phyloP scores from a whole-genome alignment of 768 basidiomycete genomes.

The Phylloporus sp. region DNA sequence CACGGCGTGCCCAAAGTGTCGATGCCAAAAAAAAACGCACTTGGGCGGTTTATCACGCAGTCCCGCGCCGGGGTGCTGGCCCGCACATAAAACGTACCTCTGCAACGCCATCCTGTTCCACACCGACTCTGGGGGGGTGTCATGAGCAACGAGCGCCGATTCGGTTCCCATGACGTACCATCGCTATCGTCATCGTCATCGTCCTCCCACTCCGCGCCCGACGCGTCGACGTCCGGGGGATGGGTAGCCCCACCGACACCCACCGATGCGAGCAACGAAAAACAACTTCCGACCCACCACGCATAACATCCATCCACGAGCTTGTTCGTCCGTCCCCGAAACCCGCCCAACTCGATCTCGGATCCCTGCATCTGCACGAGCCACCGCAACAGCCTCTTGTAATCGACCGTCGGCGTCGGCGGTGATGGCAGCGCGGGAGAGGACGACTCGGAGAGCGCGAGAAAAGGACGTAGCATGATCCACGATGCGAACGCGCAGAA shows the following conservation, averaged over 20 bases:
- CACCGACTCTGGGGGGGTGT: slow-evolving; percentile 34
- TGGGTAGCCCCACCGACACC: slow-evolving; percentile 32
- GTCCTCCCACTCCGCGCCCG: slow-evolving; percentile 46
- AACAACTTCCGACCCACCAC: slow-evolving; percentile 98
- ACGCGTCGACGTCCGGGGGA: neutral
- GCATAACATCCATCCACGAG: slow-evolving; percentile 99
- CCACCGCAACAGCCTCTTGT: slow-evolving; percentile 67
- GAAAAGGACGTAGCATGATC: slow-evolving; percentile 65
- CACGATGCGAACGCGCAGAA: slow-evolving; percentile 88
- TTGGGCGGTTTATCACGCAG: slow-evolving; percentile 95
- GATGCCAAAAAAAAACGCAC: slow-evolving; percentile 44
- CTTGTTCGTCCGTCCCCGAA: slow-evolving; percentile 92
- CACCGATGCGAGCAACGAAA: slow-evolving; percentile 67
- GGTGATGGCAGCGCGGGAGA: neutral
- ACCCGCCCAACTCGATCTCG: slow-evolving; percentile 84
- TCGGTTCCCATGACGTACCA: too few species aligned
- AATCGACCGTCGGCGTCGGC: slow-evolving; percentile 42
- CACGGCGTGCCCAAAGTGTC: too few species aligned
- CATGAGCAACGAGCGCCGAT: neutral
- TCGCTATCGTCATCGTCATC: slow-evolving; percentile 68
- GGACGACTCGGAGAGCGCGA: slow-evolving; percentile 21
- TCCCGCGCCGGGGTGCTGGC: slow-evolving; percentile 82
- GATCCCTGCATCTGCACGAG: slow-evolving; percentile 79
- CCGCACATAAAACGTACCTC: slow-evolving; percentile 80
- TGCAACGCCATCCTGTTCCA: slow-evolving; percentile 72